These are phyloP conservation scores for Capsicum chinense DNA, from an alignment of 257 asterid species.

Conservation along the genomic window DNA sequence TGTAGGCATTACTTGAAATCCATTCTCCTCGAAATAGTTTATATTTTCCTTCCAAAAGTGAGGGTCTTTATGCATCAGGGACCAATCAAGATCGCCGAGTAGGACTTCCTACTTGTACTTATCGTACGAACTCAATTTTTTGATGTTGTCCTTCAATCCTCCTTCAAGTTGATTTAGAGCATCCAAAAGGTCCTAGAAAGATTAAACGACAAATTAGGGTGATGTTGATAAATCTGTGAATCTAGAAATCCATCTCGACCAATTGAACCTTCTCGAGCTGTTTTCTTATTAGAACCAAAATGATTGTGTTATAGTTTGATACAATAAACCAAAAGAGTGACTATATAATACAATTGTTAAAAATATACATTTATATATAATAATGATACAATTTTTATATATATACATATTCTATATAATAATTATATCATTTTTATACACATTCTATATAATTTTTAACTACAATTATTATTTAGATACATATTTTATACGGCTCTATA, in stretches of 20 bases:
- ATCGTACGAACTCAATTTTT: slow-evolving; percentile 78
- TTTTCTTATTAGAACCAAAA: not conserved
- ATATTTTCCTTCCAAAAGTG: slow-evolving; percentile 80
- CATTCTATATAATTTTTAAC: too few species aligned
- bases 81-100: slow-evolving; percentile 93
- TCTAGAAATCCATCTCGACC: not conserved
- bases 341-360: too few species aligned
- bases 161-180: slow-evolving; percentile 77
- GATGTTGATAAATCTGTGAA: not conserved
- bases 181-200: slow-evolving; percentile 74
- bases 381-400: too few species aligned
- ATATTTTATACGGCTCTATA: too few species aligned
- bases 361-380: too few species aligned
- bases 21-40: slow-evolving; percentile 73
- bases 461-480: too few species aligned
- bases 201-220: not conserved
- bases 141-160: slow-evolving; percentile 73
- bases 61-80: slow-evolving; percentile 92
- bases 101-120: slow-evolving; percentile 88
- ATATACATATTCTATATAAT: too few species aligned
- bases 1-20: slow-evolving; percentile 66
- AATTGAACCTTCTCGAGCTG: not conserved
- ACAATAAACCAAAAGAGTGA: too few species aligned
- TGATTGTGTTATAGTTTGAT: not conserved
- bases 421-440: too few species aligned